A percentile compares a stretch with the other conserved stretches of the same genome.
Evolutionary conservation across 169 alveolate species (phyloP).

Genomic region (Eimeria necatrix): DNA sequence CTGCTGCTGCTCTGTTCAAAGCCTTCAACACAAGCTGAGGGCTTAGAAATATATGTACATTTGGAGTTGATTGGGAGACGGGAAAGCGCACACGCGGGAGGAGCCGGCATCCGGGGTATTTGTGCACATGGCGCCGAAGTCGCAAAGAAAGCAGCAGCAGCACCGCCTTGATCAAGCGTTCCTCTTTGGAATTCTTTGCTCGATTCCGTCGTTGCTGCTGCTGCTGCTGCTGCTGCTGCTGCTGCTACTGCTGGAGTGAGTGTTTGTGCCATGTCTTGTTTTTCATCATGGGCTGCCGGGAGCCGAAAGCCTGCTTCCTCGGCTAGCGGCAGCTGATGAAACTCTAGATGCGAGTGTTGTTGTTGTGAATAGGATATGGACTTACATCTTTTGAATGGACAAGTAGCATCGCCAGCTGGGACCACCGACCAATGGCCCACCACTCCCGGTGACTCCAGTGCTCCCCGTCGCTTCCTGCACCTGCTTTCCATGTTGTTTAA

Average conservation of each 20-base stretch:
- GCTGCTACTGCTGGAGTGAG: background rate
- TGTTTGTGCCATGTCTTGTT: background rate
- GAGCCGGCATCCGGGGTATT: background rate
- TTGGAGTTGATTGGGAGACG: too few relatives aligned
- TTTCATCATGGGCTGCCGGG: background rate
- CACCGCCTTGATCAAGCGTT: background rate
- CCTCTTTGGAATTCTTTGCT: background rate
- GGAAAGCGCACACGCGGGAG: background rate
- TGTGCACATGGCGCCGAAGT: background rate
- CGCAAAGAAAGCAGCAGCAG: background rate
- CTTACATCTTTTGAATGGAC: background rate
- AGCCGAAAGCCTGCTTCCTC: background rate
- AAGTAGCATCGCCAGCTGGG: background rate
- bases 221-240: conserved; percentile 13
- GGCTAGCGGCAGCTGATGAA: background rate
- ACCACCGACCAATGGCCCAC: background rate
- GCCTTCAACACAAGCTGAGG: background rate
- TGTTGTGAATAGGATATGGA: background rate
- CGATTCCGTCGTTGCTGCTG: background rate
- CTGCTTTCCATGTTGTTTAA: background rate
- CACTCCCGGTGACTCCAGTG: background rate
- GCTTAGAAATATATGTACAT: background rate
- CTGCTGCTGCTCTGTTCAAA: background rate
- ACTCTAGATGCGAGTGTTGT: background rate
- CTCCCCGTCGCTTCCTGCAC: conserved; percentile 16